phyloP scores from a whole-genome alignment of 202 grass and related monocot species.

The Setaria italica region DNA sequence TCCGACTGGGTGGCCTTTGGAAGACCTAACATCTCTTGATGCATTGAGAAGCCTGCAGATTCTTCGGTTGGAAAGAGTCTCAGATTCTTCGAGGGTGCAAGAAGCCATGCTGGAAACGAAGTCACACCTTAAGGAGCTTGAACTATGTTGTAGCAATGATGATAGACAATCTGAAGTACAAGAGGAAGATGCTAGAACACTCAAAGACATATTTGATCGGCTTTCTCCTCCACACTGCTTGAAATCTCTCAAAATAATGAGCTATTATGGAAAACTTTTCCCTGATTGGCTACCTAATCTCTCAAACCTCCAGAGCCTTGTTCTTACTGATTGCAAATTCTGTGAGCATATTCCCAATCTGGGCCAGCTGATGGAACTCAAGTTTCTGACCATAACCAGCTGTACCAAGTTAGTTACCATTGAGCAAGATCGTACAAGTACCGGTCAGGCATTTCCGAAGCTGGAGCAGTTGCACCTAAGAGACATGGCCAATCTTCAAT shows the following conservation, averaged over 20 bases:
- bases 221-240: conserved; percentile 52
- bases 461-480: conserved; percentile 54
- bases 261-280: conserved; percentile 48
- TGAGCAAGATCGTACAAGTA: conserved; percentile 25
- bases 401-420: conserved; percentile 41
- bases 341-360: conserved; percentile 51
- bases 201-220: conserved; percentile 49
- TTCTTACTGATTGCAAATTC: conserved; percentile 53
- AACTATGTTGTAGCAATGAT: conserved; percentile 52
- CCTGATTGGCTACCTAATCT: conserved; percentile 54
- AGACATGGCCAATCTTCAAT: conserved; percentile 62
- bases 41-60: conserved; percentile 59
- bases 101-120: conserved; percentile 44
- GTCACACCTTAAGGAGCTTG: conserved; percentile 54
- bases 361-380: conserved; percentile 49
- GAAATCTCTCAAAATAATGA: conserved; percentile 54
- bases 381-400: conserved; percentile 45
- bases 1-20: conserved; percentile 49
- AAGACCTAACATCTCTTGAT: conserved; percentile 53
- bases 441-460: conserved; percentile 44
- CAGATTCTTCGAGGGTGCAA: conserved; percentile 13
- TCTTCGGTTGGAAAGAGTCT: conserved; percentile 48
- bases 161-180: conserved; percentile 34
- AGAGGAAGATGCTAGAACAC: conserved; percentile 36
- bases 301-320: conserved; percentile 45